Evolutionary conservation across 495 filamentous ascomycete species (phyloP).

Genomic region (Recurvomyces mirabilis): DNA sequence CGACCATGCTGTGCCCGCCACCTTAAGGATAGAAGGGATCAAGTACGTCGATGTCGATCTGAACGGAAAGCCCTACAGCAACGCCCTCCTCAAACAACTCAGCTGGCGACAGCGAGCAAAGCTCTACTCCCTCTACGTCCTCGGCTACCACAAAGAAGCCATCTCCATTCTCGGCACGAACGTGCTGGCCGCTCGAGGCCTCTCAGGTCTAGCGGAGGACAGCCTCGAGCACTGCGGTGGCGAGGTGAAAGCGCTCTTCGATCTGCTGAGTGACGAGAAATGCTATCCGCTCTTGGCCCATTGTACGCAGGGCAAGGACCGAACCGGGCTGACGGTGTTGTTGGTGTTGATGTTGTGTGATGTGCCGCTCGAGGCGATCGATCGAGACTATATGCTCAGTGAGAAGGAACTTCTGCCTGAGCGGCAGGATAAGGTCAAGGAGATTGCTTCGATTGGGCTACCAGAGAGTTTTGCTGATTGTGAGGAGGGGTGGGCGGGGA

Average conservation of each 20-base stretch:
- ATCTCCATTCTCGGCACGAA: conserved; percentile 53
- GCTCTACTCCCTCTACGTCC: conserved; percentile 43
- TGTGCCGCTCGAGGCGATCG: conserved; percentile 45
- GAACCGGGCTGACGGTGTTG: conserved; percentile 62
- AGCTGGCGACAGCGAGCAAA: conserved; percentile 55
- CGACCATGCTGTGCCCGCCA: too few relatives aligned
- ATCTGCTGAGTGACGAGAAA: conserved; percentile 34
- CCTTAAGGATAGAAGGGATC: conserved; percentile 54
- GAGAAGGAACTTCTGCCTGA: conserved; percentile 51
- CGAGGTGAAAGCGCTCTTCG: conserved; percentile 53
- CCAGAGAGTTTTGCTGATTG: conserved; percentile 56
- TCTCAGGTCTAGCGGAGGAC: conserved; percentile 54
- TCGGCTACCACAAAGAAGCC: conserved; percentile 56
- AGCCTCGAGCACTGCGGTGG: conserved; percentile 49
- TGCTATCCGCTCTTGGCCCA: conserved; percentile 58
- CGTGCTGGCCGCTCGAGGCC: conserved; percentile 57
- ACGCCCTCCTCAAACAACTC: conserved; percentile 55
- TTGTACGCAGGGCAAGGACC: conserved; percentile 84
- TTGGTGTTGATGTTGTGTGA: conserved; percentile 49
- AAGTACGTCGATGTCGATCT: conserved; percentile 53
- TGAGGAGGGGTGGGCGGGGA: conserved; percentile 43
- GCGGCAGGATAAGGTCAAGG: conserved; percentile 48
- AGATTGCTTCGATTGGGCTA: conserved; percentile 58
- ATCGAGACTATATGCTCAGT: conserved; percentile 53
- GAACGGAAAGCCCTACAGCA: conserved; percentile 60